Conservation (phyloP, 331 rosid genomes). For the Quercus lobata region DNA sequence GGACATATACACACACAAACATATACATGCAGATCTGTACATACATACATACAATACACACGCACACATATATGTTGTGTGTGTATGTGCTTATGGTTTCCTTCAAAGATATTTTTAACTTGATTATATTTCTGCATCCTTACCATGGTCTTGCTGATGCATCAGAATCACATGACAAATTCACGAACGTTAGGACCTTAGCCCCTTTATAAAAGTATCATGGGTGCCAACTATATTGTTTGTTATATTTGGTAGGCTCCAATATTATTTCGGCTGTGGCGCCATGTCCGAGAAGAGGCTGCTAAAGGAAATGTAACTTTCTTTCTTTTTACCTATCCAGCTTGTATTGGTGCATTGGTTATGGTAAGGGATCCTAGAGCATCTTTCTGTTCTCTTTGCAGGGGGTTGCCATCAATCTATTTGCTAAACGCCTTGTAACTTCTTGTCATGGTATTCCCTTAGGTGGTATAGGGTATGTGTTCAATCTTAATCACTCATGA, state of each 20-base stretch:
- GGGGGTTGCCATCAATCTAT: constrained; percentile 60
- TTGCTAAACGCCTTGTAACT: constrained; percentile 47
- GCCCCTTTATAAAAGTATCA: background rate
- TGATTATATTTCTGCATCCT: background rate
- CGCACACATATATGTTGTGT: background rate
- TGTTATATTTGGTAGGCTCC: constrained; percentile 63
- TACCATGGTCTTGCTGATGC: background rate
- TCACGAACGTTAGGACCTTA: constrained; percentile 2
- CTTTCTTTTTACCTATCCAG: background rate
- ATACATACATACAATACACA: background rate
- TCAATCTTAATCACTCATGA: constrained; percentile 6
- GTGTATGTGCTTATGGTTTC: background rate
- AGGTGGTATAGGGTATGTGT: constrained; percentile 86
- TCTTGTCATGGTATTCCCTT: constrained; percentile 74
- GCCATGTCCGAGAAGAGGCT: constrained; percentile 54
- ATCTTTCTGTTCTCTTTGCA: constrained; percentile 28
- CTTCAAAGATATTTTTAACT: background rate
- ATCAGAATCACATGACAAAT: background rate
- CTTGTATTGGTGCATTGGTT: constrained; percentile 14
- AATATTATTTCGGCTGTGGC: constrained; percentile 65
- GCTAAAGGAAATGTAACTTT: constrained; percentile 65
- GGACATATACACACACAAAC: background rate
- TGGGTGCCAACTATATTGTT: constrained; percentile 4
- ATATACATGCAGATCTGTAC: background rate
- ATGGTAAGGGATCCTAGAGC: constrained; percentile 10